Evolutionary conservation across 805 yeast genomes (phyloP), one percentile per base, ranked within the genome.

Genomic region (Wickerhamomyces hampshirensis): DNA sequence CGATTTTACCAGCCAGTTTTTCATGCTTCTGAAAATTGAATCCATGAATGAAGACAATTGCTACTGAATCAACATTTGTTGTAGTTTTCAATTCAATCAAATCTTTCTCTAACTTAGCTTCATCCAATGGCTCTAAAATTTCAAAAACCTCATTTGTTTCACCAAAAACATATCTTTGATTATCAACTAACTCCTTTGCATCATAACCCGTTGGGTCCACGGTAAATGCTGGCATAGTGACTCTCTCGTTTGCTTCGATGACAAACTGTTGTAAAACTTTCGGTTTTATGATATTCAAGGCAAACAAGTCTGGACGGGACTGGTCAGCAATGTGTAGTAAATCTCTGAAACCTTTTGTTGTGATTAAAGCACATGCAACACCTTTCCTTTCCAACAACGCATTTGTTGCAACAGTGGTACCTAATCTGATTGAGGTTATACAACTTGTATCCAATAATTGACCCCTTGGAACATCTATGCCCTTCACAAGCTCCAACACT

Each of bases 201-300:
- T 48, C 40, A 45, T 52, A 46, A 7, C 56, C 56, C 29, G 60
- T 64, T 5, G 84, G 85, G 48, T 82, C 46, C 10, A 43, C 46
- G 4, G 46, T 37, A 39, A 43, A 83, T 34, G 73, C 80, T 39
- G 74, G 89, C 33, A 84, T 65, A 1, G 94, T 69, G 26, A 72
- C 72, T 43, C 78, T 56, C 46, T 71, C 78, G 39, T 69, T 73
- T 28, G 69, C 59, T 46, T 72, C 77, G 18, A 72, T 53, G 5
- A 69, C 75, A 17, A 50, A 40, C 15, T 59, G 57, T 35, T 70
- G 71, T 34, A 72, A 56, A 15, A 66, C 73, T 7, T 64, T 70
- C 30, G 72, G 68, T 40, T 70, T 71, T 19, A 59, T 60, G 26
- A 73, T 71, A 16, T 70, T 66, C 46, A 72, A 55, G 41, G 71